Evolutionary conservation across 179 eudicot genomes (phyloP).

Genomic region (Sideroxylon spinosum): DNA sequence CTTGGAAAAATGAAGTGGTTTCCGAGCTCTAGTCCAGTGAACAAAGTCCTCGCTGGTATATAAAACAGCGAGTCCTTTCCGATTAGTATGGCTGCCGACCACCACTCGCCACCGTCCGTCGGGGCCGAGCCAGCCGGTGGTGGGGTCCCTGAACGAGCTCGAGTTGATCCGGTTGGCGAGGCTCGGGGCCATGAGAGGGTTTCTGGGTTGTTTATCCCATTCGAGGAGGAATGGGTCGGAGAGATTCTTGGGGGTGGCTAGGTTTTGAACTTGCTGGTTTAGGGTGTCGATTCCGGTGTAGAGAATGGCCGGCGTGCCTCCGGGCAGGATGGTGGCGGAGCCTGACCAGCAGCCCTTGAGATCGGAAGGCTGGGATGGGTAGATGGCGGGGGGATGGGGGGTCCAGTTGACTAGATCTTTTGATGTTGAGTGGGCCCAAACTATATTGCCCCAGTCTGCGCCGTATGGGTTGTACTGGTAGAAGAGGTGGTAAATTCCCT

Average conservation of each 20-base stretch:
- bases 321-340: constrained; percentile 46
- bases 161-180: constrained; percentile 25
- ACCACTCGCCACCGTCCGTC: constrained; percentile 40
- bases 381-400: constrained; percentile 34
- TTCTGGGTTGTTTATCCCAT: constrained; percentile 28
- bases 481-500: constrained; percentile 47
- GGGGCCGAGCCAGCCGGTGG: constrained; percentile 36
- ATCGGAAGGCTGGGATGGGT: constrained; percentile 28
- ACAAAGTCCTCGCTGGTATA: constrained; percentile 41
- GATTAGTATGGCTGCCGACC: constrained; percentile 24
- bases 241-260: constrained; percentile 42
- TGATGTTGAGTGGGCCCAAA: constrained; percentile 50
- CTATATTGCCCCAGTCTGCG: constrained; percentile 43
- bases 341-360: constrained; percentile 51
- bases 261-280: constrained; percentile 42
- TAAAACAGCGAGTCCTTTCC: constrained; percentile 33
- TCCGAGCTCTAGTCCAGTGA: constrained; percentile 29
- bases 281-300: constrained; percentile 44
- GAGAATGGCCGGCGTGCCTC: constrained; percentile 38
- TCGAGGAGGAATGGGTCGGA: constrained; percentile 44
- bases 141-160: constrained; percentile 39
- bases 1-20: constrained; percentile 36
- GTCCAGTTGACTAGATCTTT: constrained; percentile 47
- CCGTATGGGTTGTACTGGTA: constrained; percentile 50
- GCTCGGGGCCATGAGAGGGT: constrained; percentile 34